Conservation (phyloP, 2,329 filamentous ascomycete species). For the Lachnellula occidentalis region DNA sequence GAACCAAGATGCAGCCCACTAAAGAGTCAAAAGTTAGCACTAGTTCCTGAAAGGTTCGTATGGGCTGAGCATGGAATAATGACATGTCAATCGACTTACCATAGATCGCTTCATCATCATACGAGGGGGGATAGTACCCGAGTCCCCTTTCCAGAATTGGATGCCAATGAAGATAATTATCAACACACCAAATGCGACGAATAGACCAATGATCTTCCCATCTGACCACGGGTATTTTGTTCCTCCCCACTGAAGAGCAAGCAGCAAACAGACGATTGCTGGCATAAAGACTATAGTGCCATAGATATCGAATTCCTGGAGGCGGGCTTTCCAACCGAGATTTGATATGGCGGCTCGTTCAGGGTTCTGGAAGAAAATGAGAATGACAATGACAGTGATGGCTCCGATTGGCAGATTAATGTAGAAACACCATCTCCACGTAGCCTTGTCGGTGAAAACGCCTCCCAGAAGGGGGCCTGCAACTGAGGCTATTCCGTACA, state of each 20-base stretch:
- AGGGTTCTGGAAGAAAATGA: constrained; percentile 36
- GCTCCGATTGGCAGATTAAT: constrained; percentile 33
- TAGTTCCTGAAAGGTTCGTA: neutral
- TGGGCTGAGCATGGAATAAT: constrained; percentile 31
- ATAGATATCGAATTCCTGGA: constrained; percentile 31
- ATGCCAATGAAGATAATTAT: constrained; percentile 7
- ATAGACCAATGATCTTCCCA: constrained; percentile 9
- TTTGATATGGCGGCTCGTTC: constrained; percentile 7
- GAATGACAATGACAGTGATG: constrained; percentile 29
- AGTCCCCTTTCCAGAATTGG: constrained; percentile 11
- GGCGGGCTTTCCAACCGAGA: constrained; percentile 12
- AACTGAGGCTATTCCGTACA: constrained; percentile 29
- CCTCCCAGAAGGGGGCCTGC: constrained; percentile 32
- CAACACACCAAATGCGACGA: constrained; percentile 10
- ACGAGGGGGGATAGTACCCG: constrained; percentile 26
- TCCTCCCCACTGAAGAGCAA: constrained; percentile 29
- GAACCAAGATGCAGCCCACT: constrained; percentile 7
- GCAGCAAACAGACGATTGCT: constrained; percentile 32
- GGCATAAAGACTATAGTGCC: constrained; percentile 28
- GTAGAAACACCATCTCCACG: constrained; percentile 30
- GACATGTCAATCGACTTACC: constrained; percentile 35
- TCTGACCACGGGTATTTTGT: constrained; percentile 33
- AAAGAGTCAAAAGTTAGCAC: neutral
- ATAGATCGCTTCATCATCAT: constrained; percentile 39
- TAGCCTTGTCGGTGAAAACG: constrained; percentile 27